Percentiles rank a stretch among this genome's conserved stretches.
phyloP scores from a whole-genome alignment of 2,329 filamentous ascomycete genomes.

The Trichoderma pleuroti region DNA sequence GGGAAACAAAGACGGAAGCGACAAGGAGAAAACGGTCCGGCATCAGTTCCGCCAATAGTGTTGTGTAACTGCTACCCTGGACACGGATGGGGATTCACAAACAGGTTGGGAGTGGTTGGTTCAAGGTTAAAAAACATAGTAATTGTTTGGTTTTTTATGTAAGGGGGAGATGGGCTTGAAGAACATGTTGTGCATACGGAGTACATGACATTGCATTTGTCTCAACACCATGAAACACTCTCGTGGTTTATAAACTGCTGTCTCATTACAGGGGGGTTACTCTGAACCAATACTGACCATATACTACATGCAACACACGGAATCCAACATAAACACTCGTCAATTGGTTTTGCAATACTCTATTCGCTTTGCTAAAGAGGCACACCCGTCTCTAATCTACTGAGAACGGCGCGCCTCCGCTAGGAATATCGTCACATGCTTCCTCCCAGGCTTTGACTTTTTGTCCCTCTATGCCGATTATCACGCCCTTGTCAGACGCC shows the following conservation, averaged over 20 bases:
- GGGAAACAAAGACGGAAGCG: not conserved
- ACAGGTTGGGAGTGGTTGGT: not conserved
- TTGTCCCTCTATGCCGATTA: slow-evolving; percentile 19
- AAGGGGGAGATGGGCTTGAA: not conserved
- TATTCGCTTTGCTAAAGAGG: slow-evolving; percentile 18
- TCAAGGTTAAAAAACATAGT: not conserved
- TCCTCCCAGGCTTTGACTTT: slow-evolving; percentile 15
- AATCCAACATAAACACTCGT: not conserved
- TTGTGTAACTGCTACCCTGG: not conserved
- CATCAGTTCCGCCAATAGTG: not conserved
- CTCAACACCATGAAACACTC: not conserved
- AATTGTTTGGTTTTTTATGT: not conserved
- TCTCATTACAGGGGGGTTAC: not conserved
- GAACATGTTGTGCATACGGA: not conserved
- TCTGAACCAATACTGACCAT: not conserved
- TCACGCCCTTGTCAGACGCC: slow-evolving; percentile 11
- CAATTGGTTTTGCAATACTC: not conserved
- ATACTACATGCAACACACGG: not conserved
- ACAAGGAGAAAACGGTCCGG: slow-evolving; percentile 16
- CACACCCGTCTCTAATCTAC: slow-evolving; percentile 11
- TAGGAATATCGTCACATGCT: slow-evolving; percentile 15
- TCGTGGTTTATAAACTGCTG: not conserved
- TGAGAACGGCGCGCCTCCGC: slow-evolving; percentile 2
- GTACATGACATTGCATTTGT: not conserved
- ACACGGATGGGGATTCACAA: not conserved